A percentile compares a stretch with the other conserved stretches of the same genome.
These are phyloP conservation scores for Zhuliangozyma parablackwelliae DNA, from an alignment of 1,139 yeast genomes.

Conservation along the genomic window DNA sequence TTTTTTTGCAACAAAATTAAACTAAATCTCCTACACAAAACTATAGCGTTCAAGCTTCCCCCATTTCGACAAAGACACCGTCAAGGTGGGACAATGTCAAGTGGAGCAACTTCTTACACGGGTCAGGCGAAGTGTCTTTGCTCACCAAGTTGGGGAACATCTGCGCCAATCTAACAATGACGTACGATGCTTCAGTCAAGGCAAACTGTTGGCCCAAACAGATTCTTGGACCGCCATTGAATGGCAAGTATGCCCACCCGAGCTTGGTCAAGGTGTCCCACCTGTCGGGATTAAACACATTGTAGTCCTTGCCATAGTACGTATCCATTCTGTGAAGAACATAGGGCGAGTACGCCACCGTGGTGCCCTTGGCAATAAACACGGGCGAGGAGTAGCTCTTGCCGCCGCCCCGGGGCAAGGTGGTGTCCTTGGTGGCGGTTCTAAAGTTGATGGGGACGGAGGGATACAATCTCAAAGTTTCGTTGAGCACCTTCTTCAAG, in stretches of 20 bases:
- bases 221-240: conserved; percentile 43
- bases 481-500: conserved; percentile 45
- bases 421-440: conserved; percentile 31
- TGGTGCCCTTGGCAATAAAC: conserved; percentile 39
- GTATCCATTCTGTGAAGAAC: conserved; percentile 36
- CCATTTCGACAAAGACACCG: conserved; percentile 22
- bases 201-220: conserved; percentile 47
- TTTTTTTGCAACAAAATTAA: neutral
- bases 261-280: conserved; percentile 36
- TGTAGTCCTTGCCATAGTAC: conserved; percentile 46
- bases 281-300: conserved; percentile 44
- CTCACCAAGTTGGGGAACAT: conserved; percentile 27
- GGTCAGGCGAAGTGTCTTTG: conserved; percentile 14
- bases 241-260: conserved; percentile 43
- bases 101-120: conserved; percentile 7
- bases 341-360: conserved; percentile 34
- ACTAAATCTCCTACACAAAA: conserved; percentile 17
- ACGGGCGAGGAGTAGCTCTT: conserved; percentile 39
- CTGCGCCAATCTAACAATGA: conserved; percentile 26
- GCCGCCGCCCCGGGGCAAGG: conserved; percentile 55
- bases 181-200: conserved; percentile 38
- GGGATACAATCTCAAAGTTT: conserved; percentile 49
- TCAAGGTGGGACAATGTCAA: conserved; percentile 15
- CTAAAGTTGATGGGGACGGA: conserved; percentile 49
- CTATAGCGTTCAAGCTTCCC: conserved; percentile 14